These are phyloP conservation scores for Hanseniaspora thailandica DNA, from an alignment of 805 yeast species.

Conservation along the genomic window DNA sequence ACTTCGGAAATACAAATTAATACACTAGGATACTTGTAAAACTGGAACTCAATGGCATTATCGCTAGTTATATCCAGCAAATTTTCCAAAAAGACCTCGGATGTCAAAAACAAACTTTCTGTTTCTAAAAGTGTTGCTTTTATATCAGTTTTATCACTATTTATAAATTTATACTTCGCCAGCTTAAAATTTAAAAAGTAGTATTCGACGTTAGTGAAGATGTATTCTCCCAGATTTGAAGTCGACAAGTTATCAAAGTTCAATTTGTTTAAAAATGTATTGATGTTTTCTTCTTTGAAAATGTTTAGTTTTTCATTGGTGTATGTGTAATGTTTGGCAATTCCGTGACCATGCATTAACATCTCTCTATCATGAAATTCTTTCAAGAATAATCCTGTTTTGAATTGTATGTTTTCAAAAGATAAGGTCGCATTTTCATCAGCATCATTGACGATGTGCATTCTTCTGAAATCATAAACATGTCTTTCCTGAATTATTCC, in stretches of 20 bases:
- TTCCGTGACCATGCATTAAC: slow-evolving; percentile 6
- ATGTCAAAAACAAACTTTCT: slow-evolving; percentile 2
- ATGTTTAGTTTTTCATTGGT: neutral
- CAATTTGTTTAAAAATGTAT: neutral
- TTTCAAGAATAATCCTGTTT: slow-evolving; percentile 9
- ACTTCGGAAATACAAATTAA: slow-evolving; percentile 20
- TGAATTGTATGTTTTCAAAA: slow-evolving; percentile 7
- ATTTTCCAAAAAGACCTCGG: slow-evolving; percentile 1
- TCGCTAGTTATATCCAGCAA: neutral
- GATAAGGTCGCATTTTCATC: neutral
- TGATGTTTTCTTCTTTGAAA: slow-evolving; percentile 2
- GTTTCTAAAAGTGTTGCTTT: neutral
- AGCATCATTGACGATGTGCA: neutral
- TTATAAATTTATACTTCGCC: slow-evolving; percentile 1
- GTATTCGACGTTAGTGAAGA: slow-evolving; percentile 6
- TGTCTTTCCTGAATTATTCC: slow-evolving; percentile 1
- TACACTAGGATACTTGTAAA: slow-evolving; percentile 24
- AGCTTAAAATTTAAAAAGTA: slow-evolving; percentile 4
- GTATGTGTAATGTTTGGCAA: neutral
- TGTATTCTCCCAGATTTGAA: neutral
- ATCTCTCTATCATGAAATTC: slow-evolving; percentile 12
- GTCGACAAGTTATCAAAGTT: neutral
- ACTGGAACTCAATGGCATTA: slow-evolving; percentile 2
- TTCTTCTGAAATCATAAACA: slow-evolving; percentile 13
- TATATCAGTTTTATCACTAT: slow-evolving; percentile 5